Base-by-base conservation (phyloP, 164 flowering plant genomes). In the Houttuynia cordata region DNA sequence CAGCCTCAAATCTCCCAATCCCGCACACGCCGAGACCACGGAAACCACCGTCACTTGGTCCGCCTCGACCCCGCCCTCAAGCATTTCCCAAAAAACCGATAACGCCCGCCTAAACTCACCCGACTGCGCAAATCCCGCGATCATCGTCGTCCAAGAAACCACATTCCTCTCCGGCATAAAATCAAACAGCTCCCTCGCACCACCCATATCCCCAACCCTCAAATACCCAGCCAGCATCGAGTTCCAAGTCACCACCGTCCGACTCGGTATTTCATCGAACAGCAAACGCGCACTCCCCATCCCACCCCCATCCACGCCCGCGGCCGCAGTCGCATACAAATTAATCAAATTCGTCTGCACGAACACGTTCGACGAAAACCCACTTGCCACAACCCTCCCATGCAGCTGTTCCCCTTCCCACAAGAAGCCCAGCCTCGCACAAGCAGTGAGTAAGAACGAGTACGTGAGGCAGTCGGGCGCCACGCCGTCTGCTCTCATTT, bases 131-230 rank as follows among this genome's bases (percentile, higher is more conserved):
- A 51, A 81, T 17, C 83, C 88, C 0, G 78, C 62, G 54, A 88
- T 66, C 90, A 88, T 75, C n/a, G 79, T 79, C 7, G 88, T 83
- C 92, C 90, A 88, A 3, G 89, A 82, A 7, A 80, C 75, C 9
- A 74, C 78, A 78, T 83, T 88, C 74, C 80, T 83, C 58, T 74
- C 83, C 0, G 84, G 79, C 86, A 88, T 88, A n/a, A 72, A 75
- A 42, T 70, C 78, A 60, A 85, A 85, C 45, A 72, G 22, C 23
- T 61, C 60, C 10, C 67, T 20, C 6, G 85, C 91, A 17, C 40
- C 70, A 24, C 67, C 81, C 17, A 76, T 53, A 57, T 81, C 70
- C 1, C 83, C 81, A 15, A 50, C 50, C 55, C 73, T 71, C 30
- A 73, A 23, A 63, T 72, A 73, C 51, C 70, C 78, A 8, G 64